These are phyloP conservation scores for Nothopassalora personata DNA, from an alignment of 2,329 filamentous ascomycete species.

Conservation along the genomic window DNA sequence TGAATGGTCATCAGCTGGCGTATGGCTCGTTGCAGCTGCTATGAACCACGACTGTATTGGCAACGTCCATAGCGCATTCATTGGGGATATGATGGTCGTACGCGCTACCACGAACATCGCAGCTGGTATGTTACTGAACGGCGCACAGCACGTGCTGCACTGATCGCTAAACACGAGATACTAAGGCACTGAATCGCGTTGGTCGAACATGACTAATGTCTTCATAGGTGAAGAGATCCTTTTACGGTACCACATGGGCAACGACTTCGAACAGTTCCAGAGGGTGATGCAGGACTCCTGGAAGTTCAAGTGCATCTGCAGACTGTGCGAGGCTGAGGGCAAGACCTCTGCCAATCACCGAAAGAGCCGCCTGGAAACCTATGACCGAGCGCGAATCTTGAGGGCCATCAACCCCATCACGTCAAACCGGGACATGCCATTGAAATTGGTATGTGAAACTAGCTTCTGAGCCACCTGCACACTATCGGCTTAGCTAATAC, in stretches of 20 bases:
- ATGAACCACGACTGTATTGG: slow-evolving; percentile 50
- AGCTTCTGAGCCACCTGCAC: slow-evolving; percentile 7
- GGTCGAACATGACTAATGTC: too few species aligned
- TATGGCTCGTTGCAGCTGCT: slow-evolving; percentile 47
- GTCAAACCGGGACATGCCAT: not conserved
- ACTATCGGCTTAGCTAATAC: too few species aligned
- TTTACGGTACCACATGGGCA: slow-evolving; percentile 13
- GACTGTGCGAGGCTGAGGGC: slow-evolving; percentile 31
- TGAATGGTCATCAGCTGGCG: slow-evolving; percentile 27
- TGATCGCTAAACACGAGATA: too few species aligned
- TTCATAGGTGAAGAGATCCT: slow-evolving; percentile 41
- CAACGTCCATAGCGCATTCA: slow-evolving; percentile 47
- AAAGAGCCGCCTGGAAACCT: not conserved
- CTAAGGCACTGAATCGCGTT: too few species aligned
- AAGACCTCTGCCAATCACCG: not conserved
- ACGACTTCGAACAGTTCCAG: slow-evolving; percentile 26
- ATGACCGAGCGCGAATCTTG: not conserved
- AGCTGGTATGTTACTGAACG: slow-evolving; percentile 14
- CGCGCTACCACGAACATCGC: slow-evolving; percentile 43
- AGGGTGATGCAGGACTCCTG: slow-evolving; percentile 11
- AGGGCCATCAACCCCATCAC: not conserved
- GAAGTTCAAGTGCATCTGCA: slow-evolving; percentile 35
- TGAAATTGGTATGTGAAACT: slow-evolving; percentile 9
- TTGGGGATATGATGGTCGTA: slow-evolving; percentile 51
- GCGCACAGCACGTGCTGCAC: too few species aligned